A percentile compares a stretch with the other conserved stretches of the same genome.
phyloP scores from a whole-genome alignment of 164 flowering plant genomes.

The Vitis amurensis region DNA sequence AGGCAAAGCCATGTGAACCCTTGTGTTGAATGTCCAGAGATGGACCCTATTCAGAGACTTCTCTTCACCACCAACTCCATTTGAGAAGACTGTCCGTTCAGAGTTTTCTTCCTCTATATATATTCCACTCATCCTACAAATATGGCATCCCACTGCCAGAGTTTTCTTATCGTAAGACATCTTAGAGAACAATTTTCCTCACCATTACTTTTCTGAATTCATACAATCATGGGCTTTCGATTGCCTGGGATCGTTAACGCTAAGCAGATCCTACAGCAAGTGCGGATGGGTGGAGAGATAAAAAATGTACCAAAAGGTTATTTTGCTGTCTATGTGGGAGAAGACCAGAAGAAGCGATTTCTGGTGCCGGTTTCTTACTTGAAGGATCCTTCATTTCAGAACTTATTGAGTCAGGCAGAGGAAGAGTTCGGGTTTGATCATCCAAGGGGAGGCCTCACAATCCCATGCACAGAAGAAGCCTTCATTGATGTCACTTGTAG shows the following conservation, averaged over 20 bases:
- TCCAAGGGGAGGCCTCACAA: conserved; percentile 50
- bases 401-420: conserved; percentile 35
- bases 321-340: conserved; percentile 41
- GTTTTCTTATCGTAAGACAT: too few relatives aligned
- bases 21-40: too few relatives aligned
- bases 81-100: too few relatives aligned
- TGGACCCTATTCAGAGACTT: too few relatives aligned
- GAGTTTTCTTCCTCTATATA: too few relatives aligned
- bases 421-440: conserved; percentile 52
- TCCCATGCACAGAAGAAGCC: conserved; percentile 42
- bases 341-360: conserved; percentile 27
- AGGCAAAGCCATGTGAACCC: too few relatives aligned
- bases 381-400: conserved; percentile 44
- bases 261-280: conserved; percentile 1
- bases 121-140: too few relatives aligned
- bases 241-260: neutral
- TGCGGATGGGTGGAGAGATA: neutral
- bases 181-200: neutral
- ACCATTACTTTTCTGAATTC: neutral
- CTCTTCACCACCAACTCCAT: too few relatives aligned
- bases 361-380: conserved; percentile 43
- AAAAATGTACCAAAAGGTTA: conserved; percentile 35
- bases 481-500: conserved; percentile 33
- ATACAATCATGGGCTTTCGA: conserved; percentile 4
- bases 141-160: too few relatives aligned